Base-by-base conservation (phyloP, 352 stramenopile species). In the Globisporangium cylindrosporum region DNA sequence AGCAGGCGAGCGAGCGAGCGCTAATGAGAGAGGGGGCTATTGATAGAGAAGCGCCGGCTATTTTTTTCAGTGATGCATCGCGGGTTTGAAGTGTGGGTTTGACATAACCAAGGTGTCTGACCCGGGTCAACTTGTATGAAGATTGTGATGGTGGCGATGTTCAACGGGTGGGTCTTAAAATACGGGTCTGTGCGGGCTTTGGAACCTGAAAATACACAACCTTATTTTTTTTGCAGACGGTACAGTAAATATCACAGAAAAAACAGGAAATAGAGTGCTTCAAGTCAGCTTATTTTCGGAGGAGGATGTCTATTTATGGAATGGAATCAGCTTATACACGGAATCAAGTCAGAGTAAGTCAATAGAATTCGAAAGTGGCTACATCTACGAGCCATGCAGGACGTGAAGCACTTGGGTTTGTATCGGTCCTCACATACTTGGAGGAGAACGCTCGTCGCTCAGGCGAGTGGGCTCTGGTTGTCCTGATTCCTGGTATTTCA, bases 11-110 rank as follows among this genome's bases (percentile, higher is more conserved):
- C 29, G 29, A 43, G 56, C 29, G 29, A 43, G 56, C 29, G 54
- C 27, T 38, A 59, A 59, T 61, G 20, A 61, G 32, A 61, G 32
- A 41, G 27, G 20, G 14, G 36, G 56, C 56, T 62, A 62, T 62
- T 62, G 15, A 32, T 27, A 46, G 38, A 43, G 36, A 46, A 22
- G 56, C 20, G 27, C 56, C 56, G 32, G 56, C 56, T 59, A 59
- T 49, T 62, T 61, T 22, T 38, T 9, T 9, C 2, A 12, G 18
- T 51, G 43, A 51, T 51, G 43, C 43, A 51, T 22, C 43, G 15
- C 43, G 43, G 43, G 43, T 51, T 51, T 22, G 43, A 20, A 20
- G 15, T 10, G 14, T 8, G 18, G 41, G 15, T 49, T 49, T 49
- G 14, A 9, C 0, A 7, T 3, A 20, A 20, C 14, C 6, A 7